Base-by-base conservation (phyloP, 2,329 filamentous ascomycete species). In the Aspergillus udagawae region DNA sequence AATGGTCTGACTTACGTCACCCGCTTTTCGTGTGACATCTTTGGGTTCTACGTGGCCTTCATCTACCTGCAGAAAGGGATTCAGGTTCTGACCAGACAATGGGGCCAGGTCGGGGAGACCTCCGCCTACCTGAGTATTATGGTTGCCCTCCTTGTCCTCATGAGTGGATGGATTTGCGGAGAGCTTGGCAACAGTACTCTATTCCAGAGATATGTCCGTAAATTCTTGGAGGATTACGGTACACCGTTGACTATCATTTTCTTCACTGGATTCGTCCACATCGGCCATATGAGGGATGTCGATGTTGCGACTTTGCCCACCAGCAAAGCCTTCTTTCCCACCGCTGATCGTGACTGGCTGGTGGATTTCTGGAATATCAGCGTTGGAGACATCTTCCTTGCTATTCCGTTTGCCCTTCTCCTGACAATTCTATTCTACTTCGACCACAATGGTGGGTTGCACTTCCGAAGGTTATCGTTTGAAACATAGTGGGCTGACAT, bases 41-140 rank as follows among this genome's bases (percentile, higher is more conserved):
- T 96, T 64, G 92, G 91, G 52, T 95, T 96, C 77, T 96, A 96
- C 70, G 91, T 96, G 50, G 91, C 91, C 56, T 92, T 90, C 70
- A 93, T 96, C 73, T 96, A 96, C 70, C 81, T 96, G 21, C 91
- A 96, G 69, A 96, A 96, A 75, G 91, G 91, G 17, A 88, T 96
- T 60, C 90, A 96, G 74, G 90, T 95, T 14, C 82, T 96, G 21
- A 87, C 86, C 47, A 83, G 88, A 12, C 88, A 95, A 67, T 92
- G 89, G 73, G 77, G 67, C 69, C 80, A 72, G 74, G 79, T 63
- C 57, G 81, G 80, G 51, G 83, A 88, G 52, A 74, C 70, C 79
- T 94, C 78, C 3, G 83, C 82, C 7, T 96, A 95, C 69, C 83
- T 96, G 27, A 92, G 89, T 49, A 84, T 95, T 65, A 83, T 87